A percentile compares a stretch with the other conserved stretches of the same genome.
Evolutionary conservation across 1,139 yeast genomes (phyloP).

Genomic region (Lodderomyces pseudojiufengensis): DNA sequence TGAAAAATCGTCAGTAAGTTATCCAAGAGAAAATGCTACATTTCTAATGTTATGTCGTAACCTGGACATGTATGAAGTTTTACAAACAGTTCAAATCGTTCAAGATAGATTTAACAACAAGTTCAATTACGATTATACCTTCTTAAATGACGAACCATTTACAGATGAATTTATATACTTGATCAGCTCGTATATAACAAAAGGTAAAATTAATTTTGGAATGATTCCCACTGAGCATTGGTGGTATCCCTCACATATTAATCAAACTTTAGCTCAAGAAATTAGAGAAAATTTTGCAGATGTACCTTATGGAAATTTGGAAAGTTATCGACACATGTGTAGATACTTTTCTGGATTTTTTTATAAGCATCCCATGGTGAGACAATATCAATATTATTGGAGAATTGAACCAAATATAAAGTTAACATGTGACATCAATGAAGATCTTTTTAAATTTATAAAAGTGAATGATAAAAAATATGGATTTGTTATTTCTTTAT

Average conservation of each 20-base stretch:
- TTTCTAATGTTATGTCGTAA: slow-evolving; percentile 74
- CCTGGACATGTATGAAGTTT: slow-evolving; percentile 54
- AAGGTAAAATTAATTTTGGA: slow-evolving; percentile 28
- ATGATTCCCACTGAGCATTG: slow-evolving; percentile 27
- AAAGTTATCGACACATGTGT: slow-evolving; percentile 38
- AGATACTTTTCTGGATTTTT: slow-evolving; percentile 34
- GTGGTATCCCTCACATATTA: slow-evolving; percentile 30
- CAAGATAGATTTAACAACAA: slow-evolving; percentile 69
- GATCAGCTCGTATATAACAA: slow-evolving; percentile 20
- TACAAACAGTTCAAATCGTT: slow-evolving; percentile 58
- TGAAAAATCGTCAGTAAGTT: slow-evolving; percentile 3
- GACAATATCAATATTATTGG: slow-evolving; percentile 34
- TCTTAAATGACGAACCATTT: slow-evolving; percentile 34
- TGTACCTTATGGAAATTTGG: slow-evolving; percentile 28
- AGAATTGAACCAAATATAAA: slow-evolving; percentile 32
- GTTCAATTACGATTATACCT: slow-evolving; percentile 38
- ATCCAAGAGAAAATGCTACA: slow-evolving; percentile 44
- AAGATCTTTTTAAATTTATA: slow-evolving; percentile 32
- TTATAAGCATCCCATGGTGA: slow-evolving; percentile 27
- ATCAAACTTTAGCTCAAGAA: slow-evolving; percentile 19
- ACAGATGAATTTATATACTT: slow-evolving; percentile 21
- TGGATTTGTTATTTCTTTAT: slow-evolving; percentile 27
- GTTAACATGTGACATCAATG: slow-evolving; percentile 26
- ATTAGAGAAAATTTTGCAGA: slow-evolving; percentile 12
- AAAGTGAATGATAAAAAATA: slow-evolving; percentile 19